Evolutionary conservation across 2,329 filamentous ascomycete genomes (phyloP), one percentile per base, ranked within the genome.

Genomic region (Calonectria leucothoes): DNA sequence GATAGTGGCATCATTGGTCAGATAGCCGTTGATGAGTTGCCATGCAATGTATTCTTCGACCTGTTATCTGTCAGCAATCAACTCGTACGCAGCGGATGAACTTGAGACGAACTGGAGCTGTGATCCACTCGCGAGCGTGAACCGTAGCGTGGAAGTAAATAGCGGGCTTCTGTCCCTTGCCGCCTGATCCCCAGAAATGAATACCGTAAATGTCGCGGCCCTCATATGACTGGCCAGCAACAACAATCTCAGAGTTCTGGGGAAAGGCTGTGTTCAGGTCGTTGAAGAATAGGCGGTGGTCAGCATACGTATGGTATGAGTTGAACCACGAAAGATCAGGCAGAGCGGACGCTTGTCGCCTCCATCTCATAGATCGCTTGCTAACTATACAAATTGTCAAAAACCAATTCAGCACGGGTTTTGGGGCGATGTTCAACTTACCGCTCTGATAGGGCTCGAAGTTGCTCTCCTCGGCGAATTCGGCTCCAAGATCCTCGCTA

Each of bases 71-170:
- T 77, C 31, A 74, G 29, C 14, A 66, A 27, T 23, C 10, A 15
- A 17, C n/a, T 15, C 17, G 4, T 10, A 20, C 17, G 23, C 11
- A 31, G 25, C n/a, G 4, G 2, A 14, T 12, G 6, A 14, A 35
- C 17, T 45, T 4, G 48, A 31, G 12, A 75, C 74, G 51, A 17
- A 77, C 75, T 87, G 31, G 88, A 86, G 23, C 74, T 8, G 86
- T 86, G 74, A 92, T 89, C 90, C 90, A 92, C 81, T 92, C 90
- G 67, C 90, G 85, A 23, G 89, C 89, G 79, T 92, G 90, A 20
- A 91, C 88, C 27, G 88, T 91, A 35, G 87, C 88, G 80, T 91
- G 89, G 75, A 89, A 87, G 65, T 91, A 85, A 65, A 91, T 81
- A 31, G 89, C 89, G 0, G 88, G 88, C 77, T 88, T 88, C 35